Conservation (phyloP, 2,329 filamentous ascomycete genomes). For the Hypoxylon sp. region DNA sequence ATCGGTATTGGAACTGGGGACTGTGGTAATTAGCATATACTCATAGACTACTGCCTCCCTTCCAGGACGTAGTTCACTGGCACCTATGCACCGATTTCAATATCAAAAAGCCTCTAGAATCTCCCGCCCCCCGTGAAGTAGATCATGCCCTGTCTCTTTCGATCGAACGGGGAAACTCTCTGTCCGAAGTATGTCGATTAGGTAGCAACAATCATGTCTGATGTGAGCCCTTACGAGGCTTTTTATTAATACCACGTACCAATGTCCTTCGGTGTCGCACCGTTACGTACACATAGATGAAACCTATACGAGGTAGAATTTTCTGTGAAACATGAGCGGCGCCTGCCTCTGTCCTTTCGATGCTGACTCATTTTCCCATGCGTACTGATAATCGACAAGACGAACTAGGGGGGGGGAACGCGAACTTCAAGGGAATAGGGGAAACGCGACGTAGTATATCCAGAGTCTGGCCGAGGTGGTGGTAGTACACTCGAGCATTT, state of each 20-base stretch:
- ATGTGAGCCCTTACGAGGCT: slow-evolving; percentile 10
- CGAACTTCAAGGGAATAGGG: background rate
- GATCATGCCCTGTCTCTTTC: background rate
- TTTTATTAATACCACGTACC: slow-evolving; percentile 6
- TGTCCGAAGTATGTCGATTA: background rate
- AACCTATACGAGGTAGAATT: background rate
- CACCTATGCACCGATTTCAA: background rate
- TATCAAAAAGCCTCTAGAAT: background rate
- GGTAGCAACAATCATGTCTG: background rate
- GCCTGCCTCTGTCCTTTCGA: slow-evolving; percentile 1
- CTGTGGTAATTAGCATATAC: background rate
- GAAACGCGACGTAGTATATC: background rate
- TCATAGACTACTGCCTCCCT: background rate
- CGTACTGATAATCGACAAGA: background rate
- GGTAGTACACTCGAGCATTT: background rate
- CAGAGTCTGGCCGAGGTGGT: background rate
- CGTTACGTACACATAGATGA: slow-evolving; percentile 9
- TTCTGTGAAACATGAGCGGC: slow-evolving; percentile 7
- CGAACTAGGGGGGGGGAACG: slow-evolving; percentile 1
- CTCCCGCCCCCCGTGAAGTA: background rate
- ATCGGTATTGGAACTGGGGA: background rate
- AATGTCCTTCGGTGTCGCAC: background rate
- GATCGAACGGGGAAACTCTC: slow-evolving; percentile 8
- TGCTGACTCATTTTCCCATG: background rate
- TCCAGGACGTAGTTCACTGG: background rate